Base-by-base conservation (phyloP, 2,329 filamentous ascomycete genomes). In the Fusarium domesticum region DNA sequence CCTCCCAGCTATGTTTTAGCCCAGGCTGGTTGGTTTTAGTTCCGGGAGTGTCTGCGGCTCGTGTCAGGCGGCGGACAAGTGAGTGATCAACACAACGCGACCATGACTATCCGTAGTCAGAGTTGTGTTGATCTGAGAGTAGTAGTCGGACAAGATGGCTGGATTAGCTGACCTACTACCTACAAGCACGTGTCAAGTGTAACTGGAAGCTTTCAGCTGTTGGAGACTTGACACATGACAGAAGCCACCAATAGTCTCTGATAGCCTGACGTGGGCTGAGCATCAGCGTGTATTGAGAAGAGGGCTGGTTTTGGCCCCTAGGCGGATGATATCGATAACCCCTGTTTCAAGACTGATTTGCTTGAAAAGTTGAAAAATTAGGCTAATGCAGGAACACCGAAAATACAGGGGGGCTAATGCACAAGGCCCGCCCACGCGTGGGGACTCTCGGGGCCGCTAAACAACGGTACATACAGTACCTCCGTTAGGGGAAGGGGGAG, bases 321-420 rank as follows among this genome's bases (percentile, higher is more conserved):
- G 37, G 43, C 42, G 47, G 51, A 50, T 47, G 43, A 47, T 42
- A 41, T 50, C 49, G 50, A 50, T 42, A 18, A 51, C 58, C 54
- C 54, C 50, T 61, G 60, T 62, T 63, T 62, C 57, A 61, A 52
- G 47, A 42, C 41, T 33, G 39, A 51, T 43, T 44, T 53, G 45
- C 55, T 38, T 37, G n/a, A n/a, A n/a, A n/a, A n/a, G n/a, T 46
- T 53, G 50, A 51, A 41, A 54, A 57, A 48, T 54, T 53, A 42
- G 53, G 45, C 60, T 61, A 62, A 62, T 61, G 60, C 58, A 62
- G 60, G 60, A 57, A 61, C 60, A 35, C 42, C 51, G 46, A 47
- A 51, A 51, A 53, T 45, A 53, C 50, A n/a, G n/a, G n/a, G 47
- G 52, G 45, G 53, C 46, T 56, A 58, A 37, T 47, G 36, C 42